Evolutionary conservation across 345 rosid genomes (phyloP), one percentile per base, ranked within the genome.

Genomic region (Populus alba): DNA sequence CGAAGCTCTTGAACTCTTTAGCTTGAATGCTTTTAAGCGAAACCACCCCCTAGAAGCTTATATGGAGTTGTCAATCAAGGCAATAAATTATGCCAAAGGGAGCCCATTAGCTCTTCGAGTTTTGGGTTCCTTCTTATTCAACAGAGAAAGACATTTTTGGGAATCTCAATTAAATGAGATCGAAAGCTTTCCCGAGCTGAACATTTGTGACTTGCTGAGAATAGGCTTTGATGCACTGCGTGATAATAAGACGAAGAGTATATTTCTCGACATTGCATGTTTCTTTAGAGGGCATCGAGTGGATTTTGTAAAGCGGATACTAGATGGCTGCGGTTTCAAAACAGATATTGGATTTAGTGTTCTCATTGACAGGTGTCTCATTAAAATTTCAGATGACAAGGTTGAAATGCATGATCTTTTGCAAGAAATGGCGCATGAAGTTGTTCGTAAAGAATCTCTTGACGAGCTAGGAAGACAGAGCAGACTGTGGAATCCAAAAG

Each of bases 91-190:
- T 57, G 79, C 68, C 7, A 43, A 61, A 16, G 79, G 79, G 10
- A 55, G 15, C 59, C 68, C 79, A 23, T 69, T 77, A 29, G 79
- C 79, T 20, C 55, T 77, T 23, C 69, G 25, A 25, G 74, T 77
- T 13, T 68, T 77, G 75, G 75, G 75, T 18, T 33, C 66, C 23
- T 51, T 29, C 33, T 35, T 72, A 11, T 72, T 53, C 22, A 29
- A 29, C 23, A 53, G 29, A 4, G 16, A 3, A 0, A 0, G 27
- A 6, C 18, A 5, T 38, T 38, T 38, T 0, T 38, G 8, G 41
- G 41, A 38, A 38, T 38, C 41, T 38, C 41, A 38, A 17, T 37
- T 72, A 11, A 12, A 33, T 8, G n/a, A 33, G 20, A 16, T 72
- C 1, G 61, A 35, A 33, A 51, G 31, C 33, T 7, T 20, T 72